Conservation (phyloP, 257 asterid species). For the Solanum clarkiae region DNA sequence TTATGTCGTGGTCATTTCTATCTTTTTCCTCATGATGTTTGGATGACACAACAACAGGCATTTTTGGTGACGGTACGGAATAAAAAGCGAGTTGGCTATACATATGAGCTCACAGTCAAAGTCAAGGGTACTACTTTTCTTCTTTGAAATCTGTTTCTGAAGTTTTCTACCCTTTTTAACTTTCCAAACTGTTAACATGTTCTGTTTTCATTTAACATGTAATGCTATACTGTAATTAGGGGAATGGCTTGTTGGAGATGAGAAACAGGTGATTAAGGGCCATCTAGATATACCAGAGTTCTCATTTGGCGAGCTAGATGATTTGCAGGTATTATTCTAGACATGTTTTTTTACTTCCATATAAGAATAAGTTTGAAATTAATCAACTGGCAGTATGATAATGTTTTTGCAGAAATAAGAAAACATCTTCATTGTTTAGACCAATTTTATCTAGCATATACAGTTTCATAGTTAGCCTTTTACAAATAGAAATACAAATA, state of each 20-base stretch:
- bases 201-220: background rate
- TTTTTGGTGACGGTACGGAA: conserved; percentile 80
- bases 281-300: conserved; percentile 66
- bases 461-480: background rate
- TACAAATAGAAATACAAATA: background rate
- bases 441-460: background rate
- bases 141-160: background rate
- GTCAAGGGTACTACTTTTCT: conserved; percentile 48
- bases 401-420: background rate
- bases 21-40: background rate
- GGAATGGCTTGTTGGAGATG: conserved; percentile 73
- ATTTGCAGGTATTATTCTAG: conserved; percentile 52
- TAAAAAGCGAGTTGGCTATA: conserved; percentile 92
- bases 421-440: background rate
- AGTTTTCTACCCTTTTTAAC: background rate
- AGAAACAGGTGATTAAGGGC: conserved; percentile 61
- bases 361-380: background rate
- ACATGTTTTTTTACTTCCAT: background rate
- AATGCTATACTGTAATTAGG: conserved; percentile 23
- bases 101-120: conserved; percentile 61
- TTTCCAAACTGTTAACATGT: background rate
- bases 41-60: conserved; percentile 36
- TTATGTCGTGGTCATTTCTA: background rate
- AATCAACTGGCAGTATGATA: background rate
- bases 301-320: conserved; percentile 90